Conservation (phyloP, 129 eudicot species). For the Gnaphalium uliginosum region DNA sequence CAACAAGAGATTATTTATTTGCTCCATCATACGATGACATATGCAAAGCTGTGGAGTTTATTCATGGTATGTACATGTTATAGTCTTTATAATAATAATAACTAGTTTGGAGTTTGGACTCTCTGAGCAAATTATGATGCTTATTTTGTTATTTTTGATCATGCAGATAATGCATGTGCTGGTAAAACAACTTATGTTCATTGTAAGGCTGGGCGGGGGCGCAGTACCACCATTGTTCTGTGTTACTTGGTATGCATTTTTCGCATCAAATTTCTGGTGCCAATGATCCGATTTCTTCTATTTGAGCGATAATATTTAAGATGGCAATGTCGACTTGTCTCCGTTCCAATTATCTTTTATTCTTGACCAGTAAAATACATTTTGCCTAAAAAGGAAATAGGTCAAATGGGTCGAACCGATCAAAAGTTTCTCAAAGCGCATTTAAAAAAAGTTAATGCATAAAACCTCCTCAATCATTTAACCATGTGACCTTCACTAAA, state of each 20-base stretch:
- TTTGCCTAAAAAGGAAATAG: not conserved
- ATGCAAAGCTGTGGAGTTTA: conserved; percentile 61
- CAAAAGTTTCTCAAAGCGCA: not conserved
- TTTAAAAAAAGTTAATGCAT: not conserved
- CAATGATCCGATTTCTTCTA: not conserved
- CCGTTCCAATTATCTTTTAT: not conserved
- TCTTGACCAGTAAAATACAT: not conserved
- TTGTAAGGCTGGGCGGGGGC: conserved; percentile 91
- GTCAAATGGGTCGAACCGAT: not conserved
- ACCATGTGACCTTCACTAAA: not conserved
- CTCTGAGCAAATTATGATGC: conserved; percentile 7
- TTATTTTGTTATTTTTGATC: not conserved
- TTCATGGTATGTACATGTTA: conserved; percentile 45
- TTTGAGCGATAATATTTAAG: not conserved
- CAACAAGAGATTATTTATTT: conserved; percentile 84
- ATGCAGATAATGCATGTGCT: conserved; percentile 55
- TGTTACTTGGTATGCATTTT: conserved; percentile 67
- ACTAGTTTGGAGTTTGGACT: not conserved
- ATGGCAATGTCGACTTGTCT: not conserved
- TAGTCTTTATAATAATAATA: not conserved
- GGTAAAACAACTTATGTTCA: conserved; percentile 82
- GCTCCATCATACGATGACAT: conserved; percentile 70
- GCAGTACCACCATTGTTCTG: conserved; percentile 80
- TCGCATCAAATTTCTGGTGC: not conserved
- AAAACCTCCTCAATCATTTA: not conserved